Evolutionary conservation across 2,329 filamentous ascomycete genomes (phyloP).

Genomic region (Talaromyces islandicus): DNA sequence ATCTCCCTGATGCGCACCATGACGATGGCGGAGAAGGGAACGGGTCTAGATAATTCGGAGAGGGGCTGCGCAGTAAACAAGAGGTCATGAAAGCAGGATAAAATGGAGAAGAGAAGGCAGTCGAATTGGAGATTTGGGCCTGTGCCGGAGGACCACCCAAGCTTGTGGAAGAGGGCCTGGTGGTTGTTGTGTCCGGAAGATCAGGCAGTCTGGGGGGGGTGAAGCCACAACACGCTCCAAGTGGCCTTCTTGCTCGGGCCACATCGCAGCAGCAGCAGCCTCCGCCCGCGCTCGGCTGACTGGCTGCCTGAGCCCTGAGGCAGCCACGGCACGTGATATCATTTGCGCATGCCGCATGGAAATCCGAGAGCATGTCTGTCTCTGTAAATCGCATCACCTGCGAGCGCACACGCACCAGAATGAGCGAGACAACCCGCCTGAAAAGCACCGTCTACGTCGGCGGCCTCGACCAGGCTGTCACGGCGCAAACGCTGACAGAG

Average conservation of each 20-base stretch:
- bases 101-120: conserved; percentile 16
- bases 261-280: background rate
- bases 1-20: conserved; percentile 98
- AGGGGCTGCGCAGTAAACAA: background rate
- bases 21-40: conserved; percentile 24
- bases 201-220: background rate
- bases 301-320: conserved; percentile 6
- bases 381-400: background rate
- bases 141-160: background rate
- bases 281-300: background rate
- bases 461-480: conserved; percentile 75
- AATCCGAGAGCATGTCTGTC: no score
- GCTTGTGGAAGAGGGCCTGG: background rate
- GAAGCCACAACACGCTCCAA: conserved; percentile 24
- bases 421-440: conserved; percentile 76
- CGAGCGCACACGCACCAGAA: conserved; percentile 28
- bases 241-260: conserved; percentile 24
- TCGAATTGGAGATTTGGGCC: background rate
- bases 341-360: no score
- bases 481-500: conserved; percentile 68
- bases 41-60: background rate
- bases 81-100: background rate
- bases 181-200: background rate
- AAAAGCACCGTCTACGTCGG: conserved; percentile 92
- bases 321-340: conserved; percentile 5